A percentile compares a stretch with the other conserved stretches of the same genome.
phyloP scores from a whole-genome alignment of 768 basidiomycete genomes.

The Auriscalpium vulgare region DNA sequence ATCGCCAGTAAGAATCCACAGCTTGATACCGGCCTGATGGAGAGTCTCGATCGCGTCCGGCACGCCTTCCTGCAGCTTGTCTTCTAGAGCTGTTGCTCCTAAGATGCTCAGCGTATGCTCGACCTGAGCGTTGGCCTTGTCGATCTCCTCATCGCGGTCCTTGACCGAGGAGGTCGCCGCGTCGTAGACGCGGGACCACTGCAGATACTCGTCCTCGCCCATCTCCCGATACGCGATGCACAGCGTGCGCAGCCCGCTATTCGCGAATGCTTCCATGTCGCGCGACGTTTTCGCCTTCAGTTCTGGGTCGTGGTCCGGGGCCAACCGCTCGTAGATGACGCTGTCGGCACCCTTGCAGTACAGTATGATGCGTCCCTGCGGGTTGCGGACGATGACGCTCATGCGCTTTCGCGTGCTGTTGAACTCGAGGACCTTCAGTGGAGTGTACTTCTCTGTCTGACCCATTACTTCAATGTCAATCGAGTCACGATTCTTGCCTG shows the following conservation, averaged over 20 bases:
- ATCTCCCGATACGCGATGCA: slow-evolving; percentile 80
- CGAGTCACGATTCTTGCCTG: slow-evolving; percentile 61
- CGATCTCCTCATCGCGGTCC: slow-evolving; percentile 86
- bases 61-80: slow-evolving; percentile 95
- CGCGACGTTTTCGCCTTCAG: slow-evolving; percentile 72
- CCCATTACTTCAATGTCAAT: slow-evolving; percentile 92
- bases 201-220: slow-evolving; percentile 74
- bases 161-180: slow-evolving; percentile 67
- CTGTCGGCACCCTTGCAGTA: slow-evolving; percentile 98
- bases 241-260: slow-evolving; percentile 83
- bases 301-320: slow-evolving; percentile 60
- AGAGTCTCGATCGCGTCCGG: slow-evolving; percentile 92
- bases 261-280: slow-evolving; percentile 93
- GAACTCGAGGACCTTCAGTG: slow-evolving; percentile 85
- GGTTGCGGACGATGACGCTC: slow-evolving; percentile 83
- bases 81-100: slow-evolving; percentile 93
- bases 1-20: slow-evolving; percentile 98
- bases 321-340: slow-evolving; percentile 84
- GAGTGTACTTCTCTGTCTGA: slow-evolving; percentile 71
- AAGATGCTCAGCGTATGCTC: slow-evolving; percentile 81
- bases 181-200: slow-evolving; percentile 78
- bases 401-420: slow-evolving; percentile 92
- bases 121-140: slow-evolving; percentile 75
- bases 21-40: slow-evolving; percentile 89
- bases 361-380: slow-evolving; percentile 73